Evolutionary conservation across 768 basidiomycete species (phyloP), one percentile per base, ranked within the genome.

Genomic region (Hortiboletus campestris): DNA sequence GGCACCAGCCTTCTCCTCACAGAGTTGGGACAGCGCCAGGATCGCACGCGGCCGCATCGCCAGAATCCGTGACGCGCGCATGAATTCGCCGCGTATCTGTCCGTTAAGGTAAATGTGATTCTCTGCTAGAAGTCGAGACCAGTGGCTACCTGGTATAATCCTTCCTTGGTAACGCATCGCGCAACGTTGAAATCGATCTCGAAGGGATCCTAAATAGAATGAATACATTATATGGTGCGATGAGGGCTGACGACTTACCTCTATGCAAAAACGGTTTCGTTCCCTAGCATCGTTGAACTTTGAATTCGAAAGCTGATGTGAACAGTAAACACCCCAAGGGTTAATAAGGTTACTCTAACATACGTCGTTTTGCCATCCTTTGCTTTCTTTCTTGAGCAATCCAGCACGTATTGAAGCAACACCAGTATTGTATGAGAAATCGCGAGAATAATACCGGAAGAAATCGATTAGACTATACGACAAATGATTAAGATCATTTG

Each of bases 51-150:
- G 92, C 31, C 88, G 87, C 59, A 79, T 76, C 12, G 85, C 79
- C 34, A 99, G 77, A 53, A 98, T 91, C 52, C 94, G 81, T 22
- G 88, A 86, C 6, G 95, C 96, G 35, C 96, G 88, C 92, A 96
- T 96, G 71, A 99, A 96, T 75, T 98, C 96, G 10, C 96, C 95
- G 14, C 96, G 94, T 66, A 99, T 94, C 95, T 98, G 62, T 9
- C 43, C 31, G 4, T 9, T 17, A n/a, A 50, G 32, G n/a, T 63
- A n/a, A 50, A 38, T 16, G 20, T 13, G 32, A 28, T 19, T 36
- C 16, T 14, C 38, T 12, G n/a, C 25, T 11, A 6, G 6, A 36
- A 28, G 34, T 36, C 17, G 31, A 22, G 36, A 53, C 39, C 10
- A 12, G 38, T 22, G 31, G 42, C 64, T 66, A 95, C 95, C 40